A percentile compares a stretch with the other conserved stretches of the same genome.
Conservation (phyloP, 83 land plant species). For the Picea mariana region DNA sequence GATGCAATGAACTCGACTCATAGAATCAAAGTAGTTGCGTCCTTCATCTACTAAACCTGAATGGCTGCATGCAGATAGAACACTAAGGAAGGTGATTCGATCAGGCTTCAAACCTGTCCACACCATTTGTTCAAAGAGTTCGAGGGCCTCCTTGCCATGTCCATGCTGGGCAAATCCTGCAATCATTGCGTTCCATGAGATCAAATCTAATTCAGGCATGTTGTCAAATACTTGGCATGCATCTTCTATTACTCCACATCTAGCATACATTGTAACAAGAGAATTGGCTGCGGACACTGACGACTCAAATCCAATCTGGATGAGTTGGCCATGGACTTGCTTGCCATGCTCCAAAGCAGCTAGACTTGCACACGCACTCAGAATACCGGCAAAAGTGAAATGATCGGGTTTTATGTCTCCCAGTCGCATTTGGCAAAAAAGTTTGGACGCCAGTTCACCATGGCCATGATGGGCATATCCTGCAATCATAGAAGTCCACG, state of each 20-base stretch:
- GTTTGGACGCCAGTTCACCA: slow-evolving; percentile 13
- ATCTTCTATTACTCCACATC: too few species aligned
- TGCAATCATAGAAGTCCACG: slow-evolving; percentile 19
- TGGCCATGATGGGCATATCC: slow-evolving; percentile 13
- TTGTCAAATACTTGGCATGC: too few species aligned
- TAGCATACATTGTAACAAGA: neutral
- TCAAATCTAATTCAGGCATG: too few species aligned
- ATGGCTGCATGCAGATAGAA: slow-evolving; percentile 9
- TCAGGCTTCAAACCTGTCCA: slow-evolving; percentile 16
- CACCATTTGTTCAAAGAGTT: neutral
- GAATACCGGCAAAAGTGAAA: slow-evolving; percentile 14
- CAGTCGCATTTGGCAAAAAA: slow-evolving; percentile 9
- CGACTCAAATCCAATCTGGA: slow-evolving; percentile 2
- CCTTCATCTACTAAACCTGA: too few species aligned
- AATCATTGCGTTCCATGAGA: too few species aligned
- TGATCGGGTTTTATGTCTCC: slow-evolving; percentile 8
- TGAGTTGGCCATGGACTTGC: slow-evolving; percentile 16
- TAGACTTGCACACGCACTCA: slow-evolving; percentile 4
- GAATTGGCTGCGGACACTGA: slow-evolving; percentile 8
- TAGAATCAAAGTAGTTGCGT: too few species aligned
- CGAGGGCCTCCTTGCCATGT: too few species aligned
- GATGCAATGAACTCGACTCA: neutral
- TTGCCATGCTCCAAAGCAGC: neutral
- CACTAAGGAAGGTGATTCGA: slow-evolving; percentile 42
- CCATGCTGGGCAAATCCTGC: too few species aligned